Conservation (phyloP, 2,329 filamentous ascomycete species). For the Colletotrichum lini region DNA sequence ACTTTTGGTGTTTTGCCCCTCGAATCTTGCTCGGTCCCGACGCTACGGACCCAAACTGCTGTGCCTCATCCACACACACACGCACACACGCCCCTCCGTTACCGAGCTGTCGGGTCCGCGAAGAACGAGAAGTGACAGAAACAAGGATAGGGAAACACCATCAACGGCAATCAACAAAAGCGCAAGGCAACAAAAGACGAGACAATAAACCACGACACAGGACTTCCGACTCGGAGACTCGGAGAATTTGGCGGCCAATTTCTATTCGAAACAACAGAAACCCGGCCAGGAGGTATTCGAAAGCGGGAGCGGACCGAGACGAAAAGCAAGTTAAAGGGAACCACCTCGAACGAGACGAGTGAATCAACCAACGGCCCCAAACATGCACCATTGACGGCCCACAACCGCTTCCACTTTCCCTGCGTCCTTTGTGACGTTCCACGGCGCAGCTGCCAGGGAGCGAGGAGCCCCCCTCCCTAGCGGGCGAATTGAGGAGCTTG, state of each 20-base stretch:
- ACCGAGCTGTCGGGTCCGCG: constrained; percentile 32
- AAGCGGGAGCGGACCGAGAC: constrained; percentile 5
- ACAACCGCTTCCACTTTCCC: neutral
- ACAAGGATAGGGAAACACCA: neutral
- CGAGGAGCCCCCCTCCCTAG: constrained; percentile 10
- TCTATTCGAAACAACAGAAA: neutral
- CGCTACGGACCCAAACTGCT: constrained; percentile 14
- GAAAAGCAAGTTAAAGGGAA: neutral
- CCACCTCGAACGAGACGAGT: neutral
- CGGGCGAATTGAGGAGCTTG: neutral
- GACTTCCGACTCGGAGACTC: too few relatives aligned
- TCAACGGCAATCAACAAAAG: neutral
- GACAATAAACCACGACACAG: neutral
- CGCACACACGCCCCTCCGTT: neutral
- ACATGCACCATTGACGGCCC: constrained; percentile 25
- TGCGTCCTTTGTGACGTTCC: constrained; percentile 11
- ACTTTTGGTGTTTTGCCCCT: neutral
- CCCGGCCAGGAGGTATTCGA: neutral
- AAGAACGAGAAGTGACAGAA: constrained; percentile 27
- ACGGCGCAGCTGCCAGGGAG: constrained; percentile 8
- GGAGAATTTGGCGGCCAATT: too few relatives aligned
- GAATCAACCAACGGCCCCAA: neutral
- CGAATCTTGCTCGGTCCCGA: constrained; percentile 13
- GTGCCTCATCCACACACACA: constrained; percentile 15
- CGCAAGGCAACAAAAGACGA: neutral